These are phyloP conservation scores for Pouteria campechiana DNA, from an alignment of 179 eudicot genomes.

Conservation along the genomic window DNA sequence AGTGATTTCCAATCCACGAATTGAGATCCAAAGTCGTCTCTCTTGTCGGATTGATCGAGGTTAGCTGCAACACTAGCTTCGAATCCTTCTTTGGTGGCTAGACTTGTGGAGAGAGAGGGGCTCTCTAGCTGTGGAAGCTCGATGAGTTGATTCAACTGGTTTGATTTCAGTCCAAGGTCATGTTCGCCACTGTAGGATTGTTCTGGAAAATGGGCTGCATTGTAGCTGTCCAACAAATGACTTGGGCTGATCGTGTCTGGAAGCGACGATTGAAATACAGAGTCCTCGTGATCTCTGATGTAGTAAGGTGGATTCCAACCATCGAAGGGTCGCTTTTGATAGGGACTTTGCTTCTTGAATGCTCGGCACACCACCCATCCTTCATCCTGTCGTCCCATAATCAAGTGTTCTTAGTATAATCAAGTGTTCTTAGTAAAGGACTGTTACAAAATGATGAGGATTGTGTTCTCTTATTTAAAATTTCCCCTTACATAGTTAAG, in stretches of 20 bases:
- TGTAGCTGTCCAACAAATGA: constrained; percentile 9
- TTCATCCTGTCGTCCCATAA: no score
- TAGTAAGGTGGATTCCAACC: constrained; percentile 34
- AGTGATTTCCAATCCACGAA: constrained; percentile 35
- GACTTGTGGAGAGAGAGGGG: constrained; percentile 35
- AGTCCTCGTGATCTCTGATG: constrained; percentile 9
- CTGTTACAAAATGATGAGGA: no score
- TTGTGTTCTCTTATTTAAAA: no score
- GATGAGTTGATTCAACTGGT: constrained; percentile 9
- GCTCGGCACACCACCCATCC: constrained; percentile 93
- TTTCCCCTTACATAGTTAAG: no score
- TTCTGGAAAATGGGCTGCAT: constrained; percentile 14
- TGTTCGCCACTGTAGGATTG: constrained; percentile 14
- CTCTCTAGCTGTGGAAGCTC: constrained; percentile 51
- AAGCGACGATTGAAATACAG: constrained; percentile 18
- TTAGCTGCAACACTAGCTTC: constrained; percentile 2
- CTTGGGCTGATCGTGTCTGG: constrained; percentile 10
- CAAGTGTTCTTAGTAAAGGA: no score
- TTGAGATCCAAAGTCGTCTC: constrained; percentile 5
- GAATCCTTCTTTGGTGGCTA: constrained; percentile 10
- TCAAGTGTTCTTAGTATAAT: no score
- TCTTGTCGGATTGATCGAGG: constrained; percentile 11
- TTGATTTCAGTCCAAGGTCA: constrained; percentile 10
- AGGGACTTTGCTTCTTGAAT: constrained; percentile 69
- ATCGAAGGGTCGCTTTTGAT: constrained; percentile 40